Percentiles rank a stretch among this genome's conserved stretches.
phyloP scores from a whole-genome alignment of 202 grass and related monocot genomes.

The Panicum virgatum region DNA sequence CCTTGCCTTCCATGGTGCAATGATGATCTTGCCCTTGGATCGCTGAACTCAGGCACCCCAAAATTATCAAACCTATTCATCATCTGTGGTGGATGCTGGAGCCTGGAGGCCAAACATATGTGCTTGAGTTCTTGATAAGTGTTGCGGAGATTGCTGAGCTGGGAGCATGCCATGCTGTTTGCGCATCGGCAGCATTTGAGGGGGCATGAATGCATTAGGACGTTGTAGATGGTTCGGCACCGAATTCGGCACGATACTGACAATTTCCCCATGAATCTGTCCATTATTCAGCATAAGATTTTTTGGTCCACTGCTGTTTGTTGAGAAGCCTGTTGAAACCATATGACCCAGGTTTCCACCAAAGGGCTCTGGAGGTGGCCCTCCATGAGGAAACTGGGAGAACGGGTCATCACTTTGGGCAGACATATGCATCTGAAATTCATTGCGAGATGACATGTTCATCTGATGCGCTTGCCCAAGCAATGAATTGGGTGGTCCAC shows the following conservation, averaged over 20 bases:
- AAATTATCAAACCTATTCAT: constrained; percentile 57
- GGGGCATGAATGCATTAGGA: constrained; percentile 44
- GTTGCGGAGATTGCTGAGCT: constrained; percentile 50
- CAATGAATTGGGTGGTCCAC: constrained; percentile 7
- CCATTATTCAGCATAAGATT: constrained; percentile 9
- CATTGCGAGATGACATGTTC: constrained; percentile 4
- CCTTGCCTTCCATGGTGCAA: constrained; percentile 45
- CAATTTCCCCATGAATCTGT: not conserved
- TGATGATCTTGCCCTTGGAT: constrained; percentile 53
- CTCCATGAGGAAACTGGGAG: constrained; percentile 2
- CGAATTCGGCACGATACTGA: not conserved
- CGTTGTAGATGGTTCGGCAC: constrained; percentile 18
- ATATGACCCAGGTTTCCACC: not conserved
- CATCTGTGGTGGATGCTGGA: constrained; percentile 56
- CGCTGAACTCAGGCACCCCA: constrained; percentile 48
- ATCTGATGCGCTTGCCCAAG: not conserved
- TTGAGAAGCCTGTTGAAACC: constrained; percentile 1
- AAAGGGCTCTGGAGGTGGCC: not conserved
- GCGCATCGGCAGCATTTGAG: constrained; percentile 36
- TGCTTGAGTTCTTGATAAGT: constrained; percentile 51
- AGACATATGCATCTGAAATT: constrained; percentile 32
- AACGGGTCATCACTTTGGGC: constrained; percentile 7
- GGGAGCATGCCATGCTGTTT: constrained; percentile 58
- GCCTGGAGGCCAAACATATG: constrained; percentile 44
- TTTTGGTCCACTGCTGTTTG: constrained; percentile 13